phyloP scores from a whole-genome alignment of 352 stramenopile species.

The Globisporangium abappressorium region DNA sequence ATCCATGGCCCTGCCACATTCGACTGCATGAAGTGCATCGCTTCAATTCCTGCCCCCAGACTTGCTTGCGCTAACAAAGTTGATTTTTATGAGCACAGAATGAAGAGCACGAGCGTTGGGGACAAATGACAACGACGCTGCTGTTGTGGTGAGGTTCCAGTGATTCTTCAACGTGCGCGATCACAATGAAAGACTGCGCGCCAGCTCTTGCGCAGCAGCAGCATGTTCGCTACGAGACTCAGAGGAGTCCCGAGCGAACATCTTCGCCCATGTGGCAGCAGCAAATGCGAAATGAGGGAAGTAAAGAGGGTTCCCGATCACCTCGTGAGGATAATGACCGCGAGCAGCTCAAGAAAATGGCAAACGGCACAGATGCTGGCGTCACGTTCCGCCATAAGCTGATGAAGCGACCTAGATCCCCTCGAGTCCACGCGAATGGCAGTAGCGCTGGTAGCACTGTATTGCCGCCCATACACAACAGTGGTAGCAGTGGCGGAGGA shows the following conservation, averaged over 20 bases:
- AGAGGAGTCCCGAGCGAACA: background rate
- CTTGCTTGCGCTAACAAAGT: background rate
- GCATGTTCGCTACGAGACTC: background rate
- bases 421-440: background rate
- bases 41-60: background rate
- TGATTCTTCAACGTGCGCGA: background rate
- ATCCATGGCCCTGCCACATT: background rate
- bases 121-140: background rate
- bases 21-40: background rate
- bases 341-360: background rate
- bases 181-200: background rate
- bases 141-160: background rate
- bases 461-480: conserved; percentile 26
- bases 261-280: background rate
- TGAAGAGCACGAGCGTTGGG: background rate
- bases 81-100: background rate
- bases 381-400: conserved; percentile 21
- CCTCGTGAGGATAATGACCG: background rate
- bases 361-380: background rate
- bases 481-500: background rate
- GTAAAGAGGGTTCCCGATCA: background rate
- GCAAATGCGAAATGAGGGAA: background rate
- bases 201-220: background rate
- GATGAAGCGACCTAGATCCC: conserved; percentile 31
- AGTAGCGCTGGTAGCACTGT: background rate